Conservation (phyloP, 2,329 filamentous ascomycete genomes). For the Coleophoma cylindrospora region DNA sequence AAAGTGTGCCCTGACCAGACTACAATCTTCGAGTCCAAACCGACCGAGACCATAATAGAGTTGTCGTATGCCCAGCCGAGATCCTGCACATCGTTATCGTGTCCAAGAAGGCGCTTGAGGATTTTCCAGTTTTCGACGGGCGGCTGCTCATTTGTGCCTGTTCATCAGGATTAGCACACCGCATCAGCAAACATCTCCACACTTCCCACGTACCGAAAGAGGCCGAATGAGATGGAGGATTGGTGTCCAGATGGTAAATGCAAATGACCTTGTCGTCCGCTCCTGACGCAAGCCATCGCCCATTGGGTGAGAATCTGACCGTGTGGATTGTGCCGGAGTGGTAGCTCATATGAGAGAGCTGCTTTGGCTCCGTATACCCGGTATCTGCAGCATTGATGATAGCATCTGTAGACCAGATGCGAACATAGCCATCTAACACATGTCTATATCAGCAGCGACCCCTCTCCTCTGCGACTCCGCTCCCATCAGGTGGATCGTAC, state of each 20-base stretch:
- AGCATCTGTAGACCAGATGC: slow-evolving; percentile 95
- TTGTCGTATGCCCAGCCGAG: slow-evolving; percentile 96
- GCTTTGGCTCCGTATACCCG: slow-evolving; percentile 72
- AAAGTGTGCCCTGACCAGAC: slow-evolving; percentile 98
- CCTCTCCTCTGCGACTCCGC: not conserved
- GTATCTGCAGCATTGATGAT: slow-evolving; percentile 76
- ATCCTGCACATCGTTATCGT: slow-evolving; percentile 98
- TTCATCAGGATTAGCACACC: no score
- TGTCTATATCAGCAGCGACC: slow-evolving; percentile 3
- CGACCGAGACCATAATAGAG: slow-evolving; percentile 91
- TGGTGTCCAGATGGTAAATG: slow-evolving; percentile 81
- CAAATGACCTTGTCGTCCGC: slow-evolving; percentile 99
- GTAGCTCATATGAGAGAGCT: slow-evolving; percentile 97
- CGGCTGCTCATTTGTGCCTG: slow-evolving; percentile 77
- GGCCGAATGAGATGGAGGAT: slow-evolving; percentile 68
- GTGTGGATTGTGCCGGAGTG: slow-evolving; percentile 97
- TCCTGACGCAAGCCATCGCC: slow-evolving; percentile 90
- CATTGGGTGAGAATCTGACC: slow-evolving; percentile 92
- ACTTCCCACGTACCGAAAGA: slow-evolving; percentile 62
- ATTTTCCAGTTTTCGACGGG: slow-evolving; percentile 98
- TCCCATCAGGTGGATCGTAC: slow-evolving; percentile 39
- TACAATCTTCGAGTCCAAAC: slow-evolving; percentile 94
- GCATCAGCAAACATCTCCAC: no score
- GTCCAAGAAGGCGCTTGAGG: slow-evolving; percentile 84
- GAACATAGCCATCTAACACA: slow-evolving; percentile 79